A percentile compares a stretch with the other conserved stretches of the same genome.
Evolutionary conservation across 257 asterid genomes (phyloP).

Genomic region (Solanum gracilifrons): DNA sequence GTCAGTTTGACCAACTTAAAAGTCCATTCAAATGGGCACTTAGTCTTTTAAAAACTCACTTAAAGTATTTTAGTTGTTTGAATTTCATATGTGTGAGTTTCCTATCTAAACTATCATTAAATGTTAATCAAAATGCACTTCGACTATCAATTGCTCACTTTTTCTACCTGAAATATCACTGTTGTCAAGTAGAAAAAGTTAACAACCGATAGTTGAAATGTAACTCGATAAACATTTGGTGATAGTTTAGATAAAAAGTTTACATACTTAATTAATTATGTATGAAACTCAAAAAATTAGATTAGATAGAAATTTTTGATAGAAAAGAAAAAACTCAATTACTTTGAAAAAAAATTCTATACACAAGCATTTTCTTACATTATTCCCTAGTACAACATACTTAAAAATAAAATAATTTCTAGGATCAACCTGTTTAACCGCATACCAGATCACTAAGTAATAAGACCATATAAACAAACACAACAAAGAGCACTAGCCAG

Average conservation of each 20-base stretch:
- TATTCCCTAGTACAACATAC: no score
- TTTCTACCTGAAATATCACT: not conserved
- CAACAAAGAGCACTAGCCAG: not conserved
- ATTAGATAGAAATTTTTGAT: no score
- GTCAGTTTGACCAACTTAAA: no score
- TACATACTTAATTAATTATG: not conserved
- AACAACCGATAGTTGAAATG: not conserved
- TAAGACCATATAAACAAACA: not conserved
- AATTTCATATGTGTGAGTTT: no score
- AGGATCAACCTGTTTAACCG: not conserved
- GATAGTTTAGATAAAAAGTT: not conserved
- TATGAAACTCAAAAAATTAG: no score
- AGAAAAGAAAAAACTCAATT: not conserved
- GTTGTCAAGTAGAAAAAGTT: not conserved
- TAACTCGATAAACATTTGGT: not conserved
- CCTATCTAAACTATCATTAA: no score
- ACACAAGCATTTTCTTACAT: not conserved
- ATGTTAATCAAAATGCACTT: not conserved
- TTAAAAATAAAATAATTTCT: no score
- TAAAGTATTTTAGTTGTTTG: not conserved
- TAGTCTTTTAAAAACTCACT: no score
- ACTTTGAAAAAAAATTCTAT: no score
- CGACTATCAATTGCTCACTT: not conserved
- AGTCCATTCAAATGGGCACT: no score
- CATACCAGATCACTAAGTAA: not conserved